Base-by-base conservation (phyloP, 495 filamentous ascomycete species). In the Penicillium waksmanii region DNA sequence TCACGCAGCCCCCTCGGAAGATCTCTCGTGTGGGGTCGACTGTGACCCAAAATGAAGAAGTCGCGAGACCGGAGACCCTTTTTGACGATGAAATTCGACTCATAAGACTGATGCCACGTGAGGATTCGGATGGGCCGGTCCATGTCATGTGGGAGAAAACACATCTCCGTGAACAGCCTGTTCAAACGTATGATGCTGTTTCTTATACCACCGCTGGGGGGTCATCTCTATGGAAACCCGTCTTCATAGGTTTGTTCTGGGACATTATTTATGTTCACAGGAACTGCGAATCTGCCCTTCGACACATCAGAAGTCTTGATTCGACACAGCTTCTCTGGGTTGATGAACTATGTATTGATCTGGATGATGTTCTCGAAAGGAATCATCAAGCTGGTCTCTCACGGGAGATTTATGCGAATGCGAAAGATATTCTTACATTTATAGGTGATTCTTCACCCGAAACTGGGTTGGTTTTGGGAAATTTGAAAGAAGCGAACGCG, bases 21-120 rank as follows among this genome's bases (percentile, higher is more conserved):
- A 2, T 48, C 21, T 27, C 46, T 6, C 18, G 46, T 3, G 21
- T 23, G 2, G 46, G 23, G 21, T 25, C 46, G 23, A 9, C 2
- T 3, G 10, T 6, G 19, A 15, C 9, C 10, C 10, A 5, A n/a
- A 11, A 12, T 25, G 23, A 48, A 2, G 11, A 3, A 5, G 10
- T 15, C 5, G 1, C 46, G 2, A 48, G 46, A 10, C 46, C 46
- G 3, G 46, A 48, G 15, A 10, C 23, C 8, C 46, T 48, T 25
- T 48, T 48, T n/a, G 46, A 48, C 18, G 46, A 48, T 27, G 46
- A 48, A n/a, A 48, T 48, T n/a, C 46, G 46, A 5, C 46, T 48
- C 46, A 19, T 48, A n/a, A 10, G 21, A 27, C 21, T 48, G 9
- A 27, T 25, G 23, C 23, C 46, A 10, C 15, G 46, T 31, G 10